These are phyloP conservation scores for Batkoa obscura DNA, from an alignment of 371 early-diverging fungal genomes.

Conservation along the genomic window DNA sequence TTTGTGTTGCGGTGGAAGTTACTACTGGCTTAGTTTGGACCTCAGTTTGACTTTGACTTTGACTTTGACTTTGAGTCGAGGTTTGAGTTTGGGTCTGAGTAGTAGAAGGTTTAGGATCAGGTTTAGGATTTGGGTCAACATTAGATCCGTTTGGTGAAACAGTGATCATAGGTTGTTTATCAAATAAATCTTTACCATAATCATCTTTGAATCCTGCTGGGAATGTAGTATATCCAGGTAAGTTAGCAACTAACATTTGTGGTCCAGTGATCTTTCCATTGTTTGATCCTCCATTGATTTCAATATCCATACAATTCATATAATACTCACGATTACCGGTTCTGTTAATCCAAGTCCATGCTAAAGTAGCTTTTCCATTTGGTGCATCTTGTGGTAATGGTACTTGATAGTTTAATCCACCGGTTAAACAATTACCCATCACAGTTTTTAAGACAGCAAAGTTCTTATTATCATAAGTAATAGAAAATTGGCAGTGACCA, in stretches of 20 bases:
- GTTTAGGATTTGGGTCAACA: background rate
- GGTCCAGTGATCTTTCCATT: constrained; percentile 23
- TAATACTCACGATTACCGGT: constrained; percentile 45
- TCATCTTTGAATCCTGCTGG: constrained; percentile 1
- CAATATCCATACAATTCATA: constrained; percentile 42
- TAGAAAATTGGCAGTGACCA: constrained; percentile 4
- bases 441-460: constrained; percentile 3
- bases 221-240: background rate
- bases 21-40: no score
- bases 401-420: background rate
- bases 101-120: no score
- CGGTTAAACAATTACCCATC: background rate
- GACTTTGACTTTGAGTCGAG: no score
- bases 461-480: background rate
- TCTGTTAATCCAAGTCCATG: constrained; percentile 19
- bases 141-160: background rate
- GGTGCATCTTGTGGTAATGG: background rate
- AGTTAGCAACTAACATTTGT: constrained; percentile 14
- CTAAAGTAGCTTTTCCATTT: background rate
- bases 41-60: no score
- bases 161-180: background rate
- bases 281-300: constrained; percentile 12
- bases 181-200: background rate
- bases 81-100: no score
- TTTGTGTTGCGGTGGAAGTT: no score